Conservation (phyloP, 129 eudicot genomes). For the Flaveria sonorensis region DNA sequence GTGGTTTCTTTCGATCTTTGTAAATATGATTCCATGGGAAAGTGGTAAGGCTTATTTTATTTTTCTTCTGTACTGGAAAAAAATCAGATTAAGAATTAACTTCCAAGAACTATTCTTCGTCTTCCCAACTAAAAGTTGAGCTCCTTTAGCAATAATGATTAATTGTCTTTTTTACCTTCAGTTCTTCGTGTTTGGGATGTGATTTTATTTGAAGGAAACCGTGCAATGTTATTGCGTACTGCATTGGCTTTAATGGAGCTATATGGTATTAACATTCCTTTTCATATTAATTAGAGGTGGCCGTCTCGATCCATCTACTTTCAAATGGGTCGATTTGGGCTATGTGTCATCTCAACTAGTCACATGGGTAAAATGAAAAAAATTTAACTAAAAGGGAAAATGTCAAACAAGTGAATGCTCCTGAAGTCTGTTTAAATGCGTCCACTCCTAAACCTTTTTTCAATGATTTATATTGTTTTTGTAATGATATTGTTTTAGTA, state of each 20-base stretch:
- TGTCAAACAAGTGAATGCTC: slow-evolving; percentile 12
- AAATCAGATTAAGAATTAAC: not conserved
- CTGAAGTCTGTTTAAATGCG: not conserved
- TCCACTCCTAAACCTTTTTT: slow-evolving; percentile 7
- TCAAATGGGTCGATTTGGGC: slow-evolving; percentile 7
- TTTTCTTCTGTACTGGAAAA: not conserved
- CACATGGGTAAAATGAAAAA: not conserved
- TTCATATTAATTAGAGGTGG: slow-evolving; percentile 3
- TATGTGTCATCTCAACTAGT: not conserved
- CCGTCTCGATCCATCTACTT: not conserved
- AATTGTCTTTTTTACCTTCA: slow-evolving; percentile 38
- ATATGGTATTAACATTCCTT: slow-evolving; percentile 57
- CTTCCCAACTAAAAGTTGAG: slow-evolving; percentile 1
- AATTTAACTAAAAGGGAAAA: slow-evolving; percentile 2
- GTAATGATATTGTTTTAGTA: not conserved
- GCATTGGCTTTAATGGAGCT: slow-evolving; percentile 95
- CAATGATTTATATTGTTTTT: too few species aligned
- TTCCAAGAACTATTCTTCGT: slow-evolving; percentile 14
- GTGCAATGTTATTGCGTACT: slow-evolving; percentile 94
- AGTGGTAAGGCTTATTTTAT: slow-evolving; percentile 61
- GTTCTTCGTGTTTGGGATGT: slow-evolving; percentile 99
- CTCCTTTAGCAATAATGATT: slow-evolving; percentile 4
- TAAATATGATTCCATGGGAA: slow-evolving; percentile 98
- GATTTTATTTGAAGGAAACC: slow-evolving; percentile 94
- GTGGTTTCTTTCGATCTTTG: slow-evolving; percentile 94